Evolutionary conservation across 257 asterid species (phyloP), one percentile per base, ranked within the genome.

Genomic region (Henckelia pumila): DNA sequence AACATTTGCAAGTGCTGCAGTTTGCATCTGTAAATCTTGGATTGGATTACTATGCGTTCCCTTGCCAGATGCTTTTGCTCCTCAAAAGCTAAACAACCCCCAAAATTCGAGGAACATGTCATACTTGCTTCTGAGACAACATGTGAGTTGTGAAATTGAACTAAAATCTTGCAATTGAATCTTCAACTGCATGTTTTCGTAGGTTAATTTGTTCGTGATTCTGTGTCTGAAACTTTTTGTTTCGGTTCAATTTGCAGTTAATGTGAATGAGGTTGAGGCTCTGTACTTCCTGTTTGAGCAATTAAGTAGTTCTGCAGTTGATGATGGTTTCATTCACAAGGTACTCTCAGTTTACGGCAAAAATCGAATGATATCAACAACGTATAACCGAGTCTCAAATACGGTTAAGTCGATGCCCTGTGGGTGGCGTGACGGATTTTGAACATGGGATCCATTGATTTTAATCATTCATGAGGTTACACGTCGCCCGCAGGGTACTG

Each of bases 251-350:
- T 59, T 66, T 75, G 81, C 91, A 91, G 98, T 91, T 83, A 86
- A 78, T 33, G 74, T 88, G 72, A 91, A 91, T 59, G 96, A 88
- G 77, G 87, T 91, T n/a, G 98, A 89, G 78, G 98, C 98, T 63
- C 81, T 91, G 61, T 73, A 81, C 70, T 32, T 75, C 59, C 69
- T 91, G 70, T 91, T 79, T n/a, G 82, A 78, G 75, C 79, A 79
- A 59, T 78, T 91, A 68, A 81, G 96, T 83, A 74, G 83, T 76
- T 85, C 96, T 33, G 58, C 85, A 47, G 32, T 76, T 57, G 91
- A 86, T 24, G 92, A 92, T 72, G 96, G 91, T 29, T 83, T 75
- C 70, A 82, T 92, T 77, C 91, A 84, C 73, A 87, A 89, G 96
- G 98, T 92, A 81, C 50, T 59, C 66, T 66, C 30, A 26, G 17